Percentiles rank a stretch among this genome's conserved stretches.
phyloP scores from a whole-genome alignment of 2,329 filamentous ascomycete species.

The Meredithiella fracta region DNA sequence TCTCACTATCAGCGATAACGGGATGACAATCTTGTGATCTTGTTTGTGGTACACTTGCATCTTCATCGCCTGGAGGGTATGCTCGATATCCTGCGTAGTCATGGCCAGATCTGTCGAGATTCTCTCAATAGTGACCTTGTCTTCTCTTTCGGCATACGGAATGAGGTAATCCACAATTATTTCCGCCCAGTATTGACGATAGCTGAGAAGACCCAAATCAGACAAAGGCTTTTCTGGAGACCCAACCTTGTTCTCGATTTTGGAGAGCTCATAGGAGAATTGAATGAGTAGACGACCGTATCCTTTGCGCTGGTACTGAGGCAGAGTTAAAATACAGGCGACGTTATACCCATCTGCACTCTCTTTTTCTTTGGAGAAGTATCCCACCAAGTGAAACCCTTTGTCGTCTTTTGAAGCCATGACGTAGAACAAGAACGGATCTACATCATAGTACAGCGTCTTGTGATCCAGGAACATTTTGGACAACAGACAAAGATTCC shows the following conservation, averaged over 20 bases:
- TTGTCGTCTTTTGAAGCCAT: slow-evolving; percentile 83
- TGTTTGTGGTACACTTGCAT: slow-evolving; percentile 95
- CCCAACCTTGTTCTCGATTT: slow-evolving; percentile 85
- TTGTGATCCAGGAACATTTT: slow-evolving; percentile 98
- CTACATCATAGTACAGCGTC: slow-evolving; percentile 98
- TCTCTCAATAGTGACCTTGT: slow-evolving; percentile 69
- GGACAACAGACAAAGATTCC: slow-evolving; percentile 82
- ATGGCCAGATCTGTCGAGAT: slow-evolving; percentile 69
- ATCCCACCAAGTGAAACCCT: slow-evolving; percentile 93
- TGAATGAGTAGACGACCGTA: slow-evolving; percentile 88
- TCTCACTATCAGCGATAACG: slow-evolving; percentile 63
- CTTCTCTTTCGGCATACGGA: slow-evolving; percentile 48
- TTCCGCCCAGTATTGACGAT: slow-evolving; percentile 95
- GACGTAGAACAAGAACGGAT: slow-evolving; percentile 96
- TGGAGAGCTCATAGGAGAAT: slow-evolving; percentile 93
- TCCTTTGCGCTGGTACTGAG: slow-evolving; percentile 89
- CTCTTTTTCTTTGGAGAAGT: slow-evolving; percentile 98
- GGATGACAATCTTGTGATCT: slow-evolving; percentile 89
- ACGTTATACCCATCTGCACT: slow-evolving; percentile 94
- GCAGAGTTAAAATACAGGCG: slow-evolving; percentile 89
- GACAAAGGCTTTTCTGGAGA: slow-evolving; percentile 94
- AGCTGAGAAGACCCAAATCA: slow-evolving; percentile 81
- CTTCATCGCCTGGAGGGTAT: slow-evolving; percentile 82
- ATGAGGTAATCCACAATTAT: slow-evolving; percentile 79
- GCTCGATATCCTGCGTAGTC: slow-evolving; percentile 94